Evolutionary conservation across 139 green algal species (phyloP).

Genomic region (Chlorella ohadii): DNA sequence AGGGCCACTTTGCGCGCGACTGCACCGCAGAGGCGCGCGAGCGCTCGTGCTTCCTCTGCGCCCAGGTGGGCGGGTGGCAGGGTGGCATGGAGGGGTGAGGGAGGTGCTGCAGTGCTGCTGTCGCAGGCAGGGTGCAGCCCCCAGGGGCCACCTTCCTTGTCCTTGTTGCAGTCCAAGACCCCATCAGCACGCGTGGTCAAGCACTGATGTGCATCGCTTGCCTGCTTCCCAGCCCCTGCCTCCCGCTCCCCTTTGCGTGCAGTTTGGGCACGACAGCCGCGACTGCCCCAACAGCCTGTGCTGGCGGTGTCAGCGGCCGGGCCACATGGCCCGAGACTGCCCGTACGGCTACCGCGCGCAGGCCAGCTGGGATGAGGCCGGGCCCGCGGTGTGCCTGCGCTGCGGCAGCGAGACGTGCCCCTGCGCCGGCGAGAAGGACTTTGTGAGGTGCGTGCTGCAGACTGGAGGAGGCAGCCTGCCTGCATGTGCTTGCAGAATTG

Average conservation of each 20-base stretch:
- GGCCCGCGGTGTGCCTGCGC: slow-evolving; percentile 56
- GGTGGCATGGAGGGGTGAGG: neutral
- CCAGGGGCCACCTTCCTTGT: too few species aligned
- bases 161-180: too few species aligned
- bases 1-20: slow-evolving; percentile 59
- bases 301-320: slow-evolving; percentile 63
- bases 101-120: too few species aligned
- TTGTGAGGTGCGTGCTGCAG: slow-evolving; percentile 53
- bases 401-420: slow-evolving; percentile 68
- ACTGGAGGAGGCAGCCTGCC: too few species aligned
- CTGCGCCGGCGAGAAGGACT: slow-evolving; percentile 60
- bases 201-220: too few species aligned
- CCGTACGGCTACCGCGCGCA: slow-evolving; percentile 14
- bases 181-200: too few species aligned
- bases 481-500: too few species aligned
- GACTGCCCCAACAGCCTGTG: slow-evolving; percentile 75
- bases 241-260: too few species aligned
- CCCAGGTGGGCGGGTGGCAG: slow-evolving; percentile 61
- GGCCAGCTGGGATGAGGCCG: slow-evolving; percentile 1
- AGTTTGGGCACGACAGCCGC: slow-evolving; percentile 27
- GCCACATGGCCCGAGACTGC: slow-evolving; percentile 67
- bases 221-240: too few species aligned
- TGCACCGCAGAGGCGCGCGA: slow-evolving; percentile 47
- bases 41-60: slow-evolving; percentile 77
- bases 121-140: too few species aligned